Percentiles rank a stretch among this genome's conserved stretches.
Conservation (phyloP, 2,329 filamentous ascomycete species). For the Ophiostoma pallidulum region DNA sequence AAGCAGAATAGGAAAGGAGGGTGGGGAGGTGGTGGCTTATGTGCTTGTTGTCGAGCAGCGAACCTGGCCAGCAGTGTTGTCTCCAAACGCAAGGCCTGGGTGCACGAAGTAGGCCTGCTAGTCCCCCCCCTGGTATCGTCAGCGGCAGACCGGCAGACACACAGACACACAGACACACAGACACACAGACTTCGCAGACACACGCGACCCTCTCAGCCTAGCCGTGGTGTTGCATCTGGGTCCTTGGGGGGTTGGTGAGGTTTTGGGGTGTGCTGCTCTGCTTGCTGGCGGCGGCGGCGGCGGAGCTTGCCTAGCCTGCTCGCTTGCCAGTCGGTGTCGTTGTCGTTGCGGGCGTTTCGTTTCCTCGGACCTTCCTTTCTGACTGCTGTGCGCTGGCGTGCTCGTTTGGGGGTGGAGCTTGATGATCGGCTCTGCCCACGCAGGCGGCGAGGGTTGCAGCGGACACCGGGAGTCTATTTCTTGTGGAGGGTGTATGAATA, state of each 20-base stretch:
- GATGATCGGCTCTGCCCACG: slow-evolving; percentile 10
- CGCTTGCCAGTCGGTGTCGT: neutral
- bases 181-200: too few relatives aligned
- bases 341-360: neutral
- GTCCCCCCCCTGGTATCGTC: slow-evolving; percentile 9
- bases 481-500: neutral
- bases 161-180: too few relatives aligned
- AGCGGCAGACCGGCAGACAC: neutral
- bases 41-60: slow-evolving; percentile 8
- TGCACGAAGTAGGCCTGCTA: neutral
- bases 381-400: neutral
- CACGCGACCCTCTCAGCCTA: neutral
- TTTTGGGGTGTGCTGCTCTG: slow-evolving; percentile 1
- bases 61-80: slow-evolving; percentile 1
- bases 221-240: slow-evolving; percentile 8
- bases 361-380: slow-evolving; percentile 2
- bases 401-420: slow-evolving; percentile 4
- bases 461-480: slow-evolving; percentile 7
- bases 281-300: too few relatives aligned
- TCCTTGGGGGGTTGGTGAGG: neutral
- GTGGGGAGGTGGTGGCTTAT: slow-evolving; percentile 8
- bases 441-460: slow-evolving; percentile 12
- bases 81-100: neutral
- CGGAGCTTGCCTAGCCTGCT: too few relatives aligned
- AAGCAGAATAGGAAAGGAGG: slow-evolving; percentile 1